phyloP scores from a whole-genome alignment of 148 eudicot species.

The Arbutus unedo region DNA sequence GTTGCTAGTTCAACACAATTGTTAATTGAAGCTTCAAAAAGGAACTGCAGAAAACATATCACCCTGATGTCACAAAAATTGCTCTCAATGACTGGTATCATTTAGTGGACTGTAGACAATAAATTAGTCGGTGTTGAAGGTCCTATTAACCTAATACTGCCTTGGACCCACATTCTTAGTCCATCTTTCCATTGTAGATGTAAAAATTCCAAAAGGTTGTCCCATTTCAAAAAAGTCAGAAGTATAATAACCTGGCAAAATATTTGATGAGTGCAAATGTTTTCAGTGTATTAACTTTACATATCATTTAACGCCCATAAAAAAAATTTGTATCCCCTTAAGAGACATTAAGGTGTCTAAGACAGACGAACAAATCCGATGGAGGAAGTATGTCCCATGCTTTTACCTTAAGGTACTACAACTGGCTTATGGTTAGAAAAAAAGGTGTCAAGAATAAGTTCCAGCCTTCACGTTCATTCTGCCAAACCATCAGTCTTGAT shows the following conservation, averaged over 20 bases:
- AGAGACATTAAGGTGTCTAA: background rate
- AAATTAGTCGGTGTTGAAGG: slow-evolving; percentile 2
- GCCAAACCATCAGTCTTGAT: background rate
- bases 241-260: background rate
- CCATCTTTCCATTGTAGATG: background rate
- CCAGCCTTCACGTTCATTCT: background rate
- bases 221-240: background rate
- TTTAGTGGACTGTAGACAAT: background rate
- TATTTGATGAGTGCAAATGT: background rate
- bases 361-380: background rate
- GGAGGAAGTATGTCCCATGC: background rate
- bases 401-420: background rate
- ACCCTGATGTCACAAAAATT: background rate
- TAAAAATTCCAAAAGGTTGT: background rate
- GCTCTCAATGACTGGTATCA: background rate
- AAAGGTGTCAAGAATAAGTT: background rate
- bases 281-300: background rate
- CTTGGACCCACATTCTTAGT: background rate
- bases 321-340: background rate
- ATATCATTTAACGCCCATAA: background rate
- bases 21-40: slow-evolving; percentile 35
- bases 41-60: slow-evolving; percentile 27
- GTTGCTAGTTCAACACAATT: slow-evolving; percentile 42
- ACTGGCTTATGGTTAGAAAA: background rate
- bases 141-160: background rate